Conservation (phyloP, 2,329 filamentous ascomycete genomes). For the Aureobasidium sp. region DNA sequence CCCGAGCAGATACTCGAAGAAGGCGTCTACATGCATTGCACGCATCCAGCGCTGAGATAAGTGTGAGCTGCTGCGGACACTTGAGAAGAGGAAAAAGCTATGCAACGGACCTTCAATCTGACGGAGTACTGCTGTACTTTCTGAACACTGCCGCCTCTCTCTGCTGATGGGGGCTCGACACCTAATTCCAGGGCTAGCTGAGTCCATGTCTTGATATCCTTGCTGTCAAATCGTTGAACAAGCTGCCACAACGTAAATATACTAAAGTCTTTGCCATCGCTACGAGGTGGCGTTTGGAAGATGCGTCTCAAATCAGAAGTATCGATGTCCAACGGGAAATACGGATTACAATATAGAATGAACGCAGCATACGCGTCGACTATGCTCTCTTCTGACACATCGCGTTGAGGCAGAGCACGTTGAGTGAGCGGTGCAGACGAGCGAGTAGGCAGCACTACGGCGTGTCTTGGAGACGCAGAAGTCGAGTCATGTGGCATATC, state of each 20-base stretch:
- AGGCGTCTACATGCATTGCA: slow-evolving; percentile 89
- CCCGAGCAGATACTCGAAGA: slow-evolving; percentile 80
- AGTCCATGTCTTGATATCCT: slow-evolving; percentile 88
- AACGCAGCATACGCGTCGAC: slow-evolving; percentile 78
- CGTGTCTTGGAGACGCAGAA: background rate
- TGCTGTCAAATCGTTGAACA: slow-evolving; percentile 66
- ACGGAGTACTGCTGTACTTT: slow-evolving; percentile 95
- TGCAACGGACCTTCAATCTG: slow-evolving; percentile 61
- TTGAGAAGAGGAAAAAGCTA: slow-evolving; percentile 16
- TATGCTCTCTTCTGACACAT: slow-evolving; percentile 61
- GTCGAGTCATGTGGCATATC: background rate
- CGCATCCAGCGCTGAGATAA: slow-evolving; percentile 69
- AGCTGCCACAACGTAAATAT: slow-evolving; percentile 69
- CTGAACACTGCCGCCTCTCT: slow-evolving; percentile 74
- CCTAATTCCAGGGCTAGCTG: slow-evolving; percentile 80
- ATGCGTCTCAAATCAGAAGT: slow-evolving; percentile 62
- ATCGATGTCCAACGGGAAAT: slow-evolving; percentile 60
- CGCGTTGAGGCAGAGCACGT: slow-evolving; percentile 51
- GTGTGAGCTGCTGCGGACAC: background rate
- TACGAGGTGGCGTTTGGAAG: slow-evolving; percentile 74
- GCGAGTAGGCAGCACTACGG: background rate
- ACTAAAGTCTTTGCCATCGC: slow-evolving; percentile 78
- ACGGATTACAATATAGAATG: slow-evolving; percentile 85
- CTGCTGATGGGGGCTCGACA: slow-evolving; percentile 71
- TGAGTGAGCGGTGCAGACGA: background rate